Conservation (phyloP, 176 grass and related monocot genomes). For the Cocos nucifera region DNA sequence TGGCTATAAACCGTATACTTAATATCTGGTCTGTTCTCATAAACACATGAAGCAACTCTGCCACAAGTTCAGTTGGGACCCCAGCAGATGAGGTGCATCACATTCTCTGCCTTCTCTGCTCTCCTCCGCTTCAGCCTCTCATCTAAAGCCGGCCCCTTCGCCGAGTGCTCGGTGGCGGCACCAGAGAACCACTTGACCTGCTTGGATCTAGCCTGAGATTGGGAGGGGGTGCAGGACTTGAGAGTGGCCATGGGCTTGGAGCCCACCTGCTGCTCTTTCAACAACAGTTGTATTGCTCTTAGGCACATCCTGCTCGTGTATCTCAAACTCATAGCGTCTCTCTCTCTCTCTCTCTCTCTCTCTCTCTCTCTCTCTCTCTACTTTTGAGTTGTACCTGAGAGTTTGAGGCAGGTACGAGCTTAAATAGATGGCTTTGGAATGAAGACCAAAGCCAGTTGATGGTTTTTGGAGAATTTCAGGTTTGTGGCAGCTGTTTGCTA, state of each 20-base stretch:
- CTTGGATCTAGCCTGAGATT: constrained; percentile 1
- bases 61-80: constrained; percentile 18
- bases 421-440: too few species aligned
- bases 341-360: neutral
- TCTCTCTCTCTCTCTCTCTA: neutral
- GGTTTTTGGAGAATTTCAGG: too few species aligned
- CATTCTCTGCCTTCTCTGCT: constrained; percentile 29
- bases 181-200: neutral
- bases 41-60: too few species aligned
- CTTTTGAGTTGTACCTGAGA: neutral
- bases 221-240: neutral
- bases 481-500: too few species aligned
- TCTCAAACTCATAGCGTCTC: constrained; percentile 27
- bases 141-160: constrained; percentile 2
- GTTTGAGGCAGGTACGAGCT: too few species aligned
- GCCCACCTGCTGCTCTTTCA: constrained; percentile 12
- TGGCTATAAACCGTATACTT: too few species aligned
- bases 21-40: too few species aligned
- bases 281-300: constrained; percentile 16
- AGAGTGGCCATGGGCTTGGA: neutral
- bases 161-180: neutral
- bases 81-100: constrained; percentile 40
- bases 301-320: constrained; percentile 19
- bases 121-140: constrained; percentile 19
- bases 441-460: too few species aligned